These are phyloP conservation scores for Linum lewisii DNA, from an alignment of 345 rosid species.

Conservation along the genomic window DNA sequence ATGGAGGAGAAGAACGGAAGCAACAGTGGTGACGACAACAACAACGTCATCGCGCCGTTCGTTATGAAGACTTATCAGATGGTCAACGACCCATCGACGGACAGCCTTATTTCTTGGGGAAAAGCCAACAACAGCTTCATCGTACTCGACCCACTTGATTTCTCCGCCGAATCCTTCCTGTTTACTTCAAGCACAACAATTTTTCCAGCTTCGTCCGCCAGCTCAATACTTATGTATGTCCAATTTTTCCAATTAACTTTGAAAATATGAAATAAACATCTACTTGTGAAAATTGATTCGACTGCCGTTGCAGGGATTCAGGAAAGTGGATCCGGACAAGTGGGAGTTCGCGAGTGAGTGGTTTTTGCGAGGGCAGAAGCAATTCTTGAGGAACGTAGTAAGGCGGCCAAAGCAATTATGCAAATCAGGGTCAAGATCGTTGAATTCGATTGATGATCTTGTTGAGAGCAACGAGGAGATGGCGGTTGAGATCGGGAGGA, in stretches of 20 bases:
- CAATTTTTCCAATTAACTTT: background rate
- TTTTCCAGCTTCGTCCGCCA: slow-evolving; percentile 28
- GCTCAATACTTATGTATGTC: slow-evolving; percentile 21
- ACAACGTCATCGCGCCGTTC: slow-evolving; percentile 24
- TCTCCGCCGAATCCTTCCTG: slow-evolving; percentile 20
- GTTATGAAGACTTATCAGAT: slow-evolving; percentile 24
- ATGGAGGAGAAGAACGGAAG: slow-evolving; percentile 33
- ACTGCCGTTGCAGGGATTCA: slow-evolving; percentile 14
- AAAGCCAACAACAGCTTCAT: slow-evolving; percentile 21
- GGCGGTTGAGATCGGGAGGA: slow-evolving; percentile 51
- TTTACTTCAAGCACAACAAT: slow-evolving; percentile 24
- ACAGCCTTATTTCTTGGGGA: slow-evolving; percentile 17
- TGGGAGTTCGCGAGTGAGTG: slow-evolving; percentile 29
- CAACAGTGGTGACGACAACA: slow-evolving; percentile 12
- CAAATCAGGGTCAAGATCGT: background rate
- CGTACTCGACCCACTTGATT: slow-evolving; percentile 20
- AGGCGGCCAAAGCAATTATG: slow-evolving; percentile 11
- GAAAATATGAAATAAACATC: too few relatives aligned
- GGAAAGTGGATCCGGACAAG: slow-evolving; percentile 24
- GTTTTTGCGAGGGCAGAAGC: slow-evolving; percentile 22
- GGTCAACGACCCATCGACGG: slow-evolving; percentile 19
- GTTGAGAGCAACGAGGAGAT: slow-evolving; percentile 54
- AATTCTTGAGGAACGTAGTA: slow-evolving; percentile 15
- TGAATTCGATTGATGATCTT: background rate
- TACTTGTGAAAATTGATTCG: background rate